phyloP scores from a whole-genome alignment of 768 basidiomycete genomes.

The Macrocybe gigantea region DNA sequence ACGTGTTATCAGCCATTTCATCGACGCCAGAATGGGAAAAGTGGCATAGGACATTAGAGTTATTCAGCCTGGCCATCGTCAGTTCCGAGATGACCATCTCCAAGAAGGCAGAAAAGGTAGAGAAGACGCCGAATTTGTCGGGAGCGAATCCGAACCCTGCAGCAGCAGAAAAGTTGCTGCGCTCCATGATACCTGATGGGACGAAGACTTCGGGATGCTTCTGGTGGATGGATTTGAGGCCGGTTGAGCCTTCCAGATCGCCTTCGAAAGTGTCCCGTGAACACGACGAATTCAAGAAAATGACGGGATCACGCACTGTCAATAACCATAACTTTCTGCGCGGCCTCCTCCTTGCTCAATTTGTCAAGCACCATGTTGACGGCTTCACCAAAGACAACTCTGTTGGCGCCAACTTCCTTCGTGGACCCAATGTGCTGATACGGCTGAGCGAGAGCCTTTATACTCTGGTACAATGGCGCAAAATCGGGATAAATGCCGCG shows the following conservation, averaged over 20 bases:
- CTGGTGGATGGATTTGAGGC: constrained; percentile 82
- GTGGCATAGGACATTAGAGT: constrained; percentile 83
- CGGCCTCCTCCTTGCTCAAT: constrained; percentile 69
- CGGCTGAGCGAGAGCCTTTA: constrained; percentile 50
- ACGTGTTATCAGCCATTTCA: constrained; percentile 55
- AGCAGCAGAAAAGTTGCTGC: constrained; percentile 78
- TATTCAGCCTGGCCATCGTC: constrained; percentile 89
- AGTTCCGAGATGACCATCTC: constrained; percentile 89
- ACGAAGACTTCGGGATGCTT: constrained; percentile 87
- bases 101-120: constrained; percentile 87
- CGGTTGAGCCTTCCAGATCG: constrained; percentile 87
- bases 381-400: constrained; percentile 81
- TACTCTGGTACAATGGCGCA: constrained; percentile 50
- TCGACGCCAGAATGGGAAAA: constrained; percentile 88
- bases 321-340: constrained; percentile 80
- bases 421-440: constrained; percentile 68
- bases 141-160: constrained; percentile 83
- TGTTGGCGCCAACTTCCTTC: constrained; percentile 73
- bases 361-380: constrained; percentile 74
- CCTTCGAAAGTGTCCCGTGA: constrained; percentile 28
- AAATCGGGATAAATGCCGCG: constrained; percentile 52
- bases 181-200: constrained; percentile 84
- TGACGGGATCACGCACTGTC: constrained; percentile 50
- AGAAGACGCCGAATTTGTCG: constrained; percentile 84
- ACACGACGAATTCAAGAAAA: constrained; percentile 2